Evolutionary conservation across 352 stramenopile genomes (phyloP).

Genomic region (Phytophthora multivora): DNA sequence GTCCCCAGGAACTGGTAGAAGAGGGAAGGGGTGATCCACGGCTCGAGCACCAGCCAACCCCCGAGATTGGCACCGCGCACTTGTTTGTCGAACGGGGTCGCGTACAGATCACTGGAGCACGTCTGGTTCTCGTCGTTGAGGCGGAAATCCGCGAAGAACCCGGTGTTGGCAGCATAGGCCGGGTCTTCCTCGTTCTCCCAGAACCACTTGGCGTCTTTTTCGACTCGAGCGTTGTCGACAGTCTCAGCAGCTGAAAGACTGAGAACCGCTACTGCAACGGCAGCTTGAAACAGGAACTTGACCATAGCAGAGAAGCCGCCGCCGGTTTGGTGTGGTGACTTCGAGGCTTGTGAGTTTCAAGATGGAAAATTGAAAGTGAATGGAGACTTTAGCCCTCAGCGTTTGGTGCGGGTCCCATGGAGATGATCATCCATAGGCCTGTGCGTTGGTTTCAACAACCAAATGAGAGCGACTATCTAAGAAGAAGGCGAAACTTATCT

Average conservation of each 20-base stretch:
- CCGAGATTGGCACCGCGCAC: neutral
- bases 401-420: neutral
- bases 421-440: neutral
- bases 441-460: neutral
- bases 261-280: neutral
- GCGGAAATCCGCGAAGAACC: slow-evolving; percentile 52
- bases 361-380: neutral
- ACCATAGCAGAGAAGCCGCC: neutral
- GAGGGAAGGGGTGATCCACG: neutral
- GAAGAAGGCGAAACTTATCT: neutral
- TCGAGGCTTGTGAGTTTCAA: neutral
- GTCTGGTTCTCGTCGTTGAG: slow-evolving; percentile 11
- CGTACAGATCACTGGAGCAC: neutral
- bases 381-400: neutral
- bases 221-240: neutral
- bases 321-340: neutral
- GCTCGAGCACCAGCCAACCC: neutral
- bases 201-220: neutral
- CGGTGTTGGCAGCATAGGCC: slow-evolving; percentile 12
- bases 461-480: neutral
- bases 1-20: neutral
- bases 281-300: neutral
- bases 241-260: neutral
- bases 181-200: neutral
- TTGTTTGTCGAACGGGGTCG: neutral